These are phyloP conservation scores for Peltaster fructicola DNA, from an alignment of 2,329 filamentous ascomycete species.

Conservation along the genomic window DNA sequence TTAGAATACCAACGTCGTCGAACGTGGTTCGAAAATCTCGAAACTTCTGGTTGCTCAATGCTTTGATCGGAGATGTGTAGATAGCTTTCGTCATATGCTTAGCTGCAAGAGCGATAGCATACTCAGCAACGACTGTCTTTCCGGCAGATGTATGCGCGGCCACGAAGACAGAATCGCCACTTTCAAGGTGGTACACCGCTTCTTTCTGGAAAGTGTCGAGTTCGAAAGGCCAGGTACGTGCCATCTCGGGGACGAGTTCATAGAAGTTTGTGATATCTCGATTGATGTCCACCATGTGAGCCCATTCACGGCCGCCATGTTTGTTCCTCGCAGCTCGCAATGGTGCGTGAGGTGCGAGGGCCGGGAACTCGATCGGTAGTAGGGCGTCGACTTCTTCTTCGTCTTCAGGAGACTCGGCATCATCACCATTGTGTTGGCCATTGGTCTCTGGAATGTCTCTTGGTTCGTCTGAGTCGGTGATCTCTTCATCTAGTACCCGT, in stretches of 20 bases:
- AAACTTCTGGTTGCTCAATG: conserved; percentile 96
- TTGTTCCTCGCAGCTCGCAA: conserved; percentile 54
- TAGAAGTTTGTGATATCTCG: conserved; percentile 85
- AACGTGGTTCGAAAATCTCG: conserved; percentile 81
- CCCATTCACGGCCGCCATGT: conserved; percentile 75
- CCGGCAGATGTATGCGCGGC: conserved; percentile 94
- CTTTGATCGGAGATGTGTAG: conserved; percentile 97
- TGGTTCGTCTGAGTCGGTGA: too few species aligned
- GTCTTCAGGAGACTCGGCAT: conserved; percentile 15
- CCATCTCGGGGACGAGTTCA: conserved; percentile 91
- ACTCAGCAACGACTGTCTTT: conserved; percentile 96
- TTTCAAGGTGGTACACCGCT: conserved; percentile 91
- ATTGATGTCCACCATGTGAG: conserved; percentile 94
- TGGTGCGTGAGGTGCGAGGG: conserved; percentile 66
- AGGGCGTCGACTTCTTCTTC: conserved; percentile 63
- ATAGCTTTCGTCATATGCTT: conserved; percentile 99
- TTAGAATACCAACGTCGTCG: conserved; percentile 91
- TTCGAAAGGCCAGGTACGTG: conserved; percentile 89
- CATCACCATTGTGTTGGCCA: conserved; percentile 12
- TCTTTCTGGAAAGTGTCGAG: conserved; percentile 97
- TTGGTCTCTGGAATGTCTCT: conserved; percentile 13
- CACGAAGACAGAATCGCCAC: conserved; percentile 92
- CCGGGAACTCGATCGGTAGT: conserved; percentile 81
- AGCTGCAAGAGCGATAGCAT: conserved; percentile 88
- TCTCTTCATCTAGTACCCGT: conserved; percentile 37